These are phyloP conservation scores for Debaryomyces nepalensis DNA, from an alignment of 1,139 yeast species.

Conservation along the genomic window DNA sequence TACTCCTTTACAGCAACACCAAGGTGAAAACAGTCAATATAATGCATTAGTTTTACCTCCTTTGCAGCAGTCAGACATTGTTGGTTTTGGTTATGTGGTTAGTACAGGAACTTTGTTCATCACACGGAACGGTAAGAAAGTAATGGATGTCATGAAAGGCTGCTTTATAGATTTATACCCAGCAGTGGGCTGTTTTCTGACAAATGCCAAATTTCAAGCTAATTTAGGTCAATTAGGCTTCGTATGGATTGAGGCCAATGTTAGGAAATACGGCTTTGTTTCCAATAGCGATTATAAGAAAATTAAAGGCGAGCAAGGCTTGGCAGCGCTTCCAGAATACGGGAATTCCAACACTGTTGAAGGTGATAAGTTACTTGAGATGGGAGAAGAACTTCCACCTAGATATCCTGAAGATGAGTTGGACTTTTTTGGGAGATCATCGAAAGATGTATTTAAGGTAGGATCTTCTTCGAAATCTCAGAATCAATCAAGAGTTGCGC, in stretches of 20 bases:
- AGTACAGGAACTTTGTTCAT: conserved; percentile 82
- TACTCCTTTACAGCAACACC: conserved; percentile 52
- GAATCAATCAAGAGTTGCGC: conserved; percentile 15
- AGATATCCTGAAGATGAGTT: conserved; percentile 64
- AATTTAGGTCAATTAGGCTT: conserved; percentile 92
- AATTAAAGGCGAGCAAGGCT: conserved; percentile 49
- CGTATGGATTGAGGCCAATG: conserved; percentile 95
- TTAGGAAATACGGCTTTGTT: conserved; percentile 90
- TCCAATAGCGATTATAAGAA: conserved; percentile 55
- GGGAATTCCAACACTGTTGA: conserved; percentile 27
- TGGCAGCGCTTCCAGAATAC: conserved; percentile 48
- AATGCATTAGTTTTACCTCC: conserved; percentile 78
- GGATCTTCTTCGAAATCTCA: conserved; percentile 32
- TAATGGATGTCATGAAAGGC: conserved; percentile 82
- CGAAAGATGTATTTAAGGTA: conserved; percentile 21
- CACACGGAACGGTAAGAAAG: conserved; percentile 87
- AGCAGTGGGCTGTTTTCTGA: conserved; percentile 81
- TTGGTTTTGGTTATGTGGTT: conserved; percentile 88
- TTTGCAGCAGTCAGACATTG: conserved; percentile 81
- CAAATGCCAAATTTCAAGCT: conserved; percentile 73
- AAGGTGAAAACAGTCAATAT: conserved; percentile 49
- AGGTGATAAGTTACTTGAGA: conserved; percentile 59
- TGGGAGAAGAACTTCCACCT: conserved; percentile 78
- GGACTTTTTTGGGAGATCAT: conserved; percentile 62
- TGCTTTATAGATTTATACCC: conserved; percentile 84